Evolutionary conservation across 306 rosid species (phyloP).

Genomic region (Abrus pulchellus): DNA sequence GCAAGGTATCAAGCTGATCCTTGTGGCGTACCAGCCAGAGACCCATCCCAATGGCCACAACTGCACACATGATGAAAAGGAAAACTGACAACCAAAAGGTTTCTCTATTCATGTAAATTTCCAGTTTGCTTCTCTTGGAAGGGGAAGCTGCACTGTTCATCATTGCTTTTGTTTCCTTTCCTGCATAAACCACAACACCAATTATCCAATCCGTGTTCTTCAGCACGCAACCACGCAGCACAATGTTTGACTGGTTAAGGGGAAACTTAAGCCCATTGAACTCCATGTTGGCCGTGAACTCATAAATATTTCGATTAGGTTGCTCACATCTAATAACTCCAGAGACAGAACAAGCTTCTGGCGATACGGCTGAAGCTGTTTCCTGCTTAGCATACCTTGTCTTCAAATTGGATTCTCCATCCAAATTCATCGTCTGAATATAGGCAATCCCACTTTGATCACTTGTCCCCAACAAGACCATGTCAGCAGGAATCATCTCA

Average conservation of each 20-base stretch:
- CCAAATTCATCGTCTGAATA: conserved; percentile 90
- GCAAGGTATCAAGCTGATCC: conserved; percentile 69
- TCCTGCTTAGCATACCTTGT: conserved; percentile 90
- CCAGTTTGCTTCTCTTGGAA: conserved; percentile 83
- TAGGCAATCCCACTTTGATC: conserved; percentile 86
- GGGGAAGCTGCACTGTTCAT: conserved; percentile 83
- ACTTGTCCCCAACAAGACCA: conserved; percentile 82
- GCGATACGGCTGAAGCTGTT: conserved; percentile 59
- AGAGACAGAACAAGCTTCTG: conserved; percentile 53
- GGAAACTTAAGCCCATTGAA: conserved; percentile 63
- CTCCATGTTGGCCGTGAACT: conserved; percentile 85
- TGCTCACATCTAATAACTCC: conserved; percentile 81
- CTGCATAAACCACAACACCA: conserved; percentile 91
- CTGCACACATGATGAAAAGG: conserved; percentile 76
- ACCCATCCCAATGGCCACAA: conserved; percentile 76
- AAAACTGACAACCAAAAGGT: conserved; percentile 75
- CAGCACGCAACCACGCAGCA: conserved; percentile 88
- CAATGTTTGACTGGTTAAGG: conserved; percentile 80
- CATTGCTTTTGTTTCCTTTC: conserved; percentile 93
- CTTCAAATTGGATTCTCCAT: conserved; percentile 90
- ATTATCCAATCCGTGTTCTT: conserved; percentile 85
- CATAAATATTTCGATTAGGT: conserved; percentile 86
- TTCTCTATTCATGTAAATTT: conserved; percentile 86
- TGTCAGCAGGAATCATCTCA: conserved; percentile 81
- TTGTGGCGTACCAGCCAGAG: conserved; percentile 71